Evolutionary conservation across 805 yeast genomes (phyloP).

Genomic region (Kodamaea sagamina): DNA sequence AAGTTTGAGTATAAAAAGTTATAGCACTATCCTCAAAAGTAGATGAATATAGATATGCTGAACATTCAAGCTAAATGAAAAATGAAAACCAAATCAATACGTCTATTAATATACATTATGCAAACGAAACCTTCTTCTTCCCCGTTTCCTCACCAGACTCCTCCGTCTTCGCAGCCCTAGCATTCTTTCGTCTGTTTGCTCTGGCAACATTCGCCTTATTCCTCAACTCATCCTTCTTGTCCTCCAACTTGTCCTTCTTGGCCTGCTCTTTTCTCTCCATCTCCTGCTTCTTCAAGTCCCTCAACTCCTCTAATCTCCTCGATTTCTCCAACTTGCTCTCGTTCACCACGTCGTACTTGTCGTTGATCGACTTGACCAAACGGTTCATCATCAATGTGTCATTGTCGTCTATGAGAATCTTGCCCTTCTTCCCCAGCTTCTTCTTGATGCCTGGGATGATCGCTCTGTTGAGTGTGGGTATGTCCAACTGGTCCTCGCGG

Average conservation of each 20-base stretch:
- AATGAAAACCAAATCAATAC: too few relatives aligned
- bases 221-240: slow-evolving; percentile 75
- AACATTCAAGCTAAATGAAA: too few relatives aligned
- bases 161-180: slow-evolving; percentile 32
- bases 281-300: slow-evolving; percentile 85
- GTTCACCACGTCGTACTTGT: slow-evolving; percentile 70
- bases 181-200: slow-evolving; percentile 63
- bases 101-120: slow-evolving; percentile 18
- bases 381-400: slow-evolving; percentile 64
- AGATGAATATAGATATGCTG: too few relatives aligned
- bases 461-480: slow-evolving; percentile 81
- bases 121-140: slow-evolving; percentile 45
- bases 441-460: slow-evolving; percentile 79
- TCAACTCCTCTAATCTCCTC: slow-evolving; percentile 81
- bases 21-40: too few relatives aligned
- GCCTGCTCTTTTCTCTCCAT: slow-evolving; percentile 79
- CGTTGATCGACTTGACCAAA: slow-evolving; percentile 78
- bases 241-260: slow-evolving; percentile 68
- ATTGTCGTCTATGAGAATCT: slow-evolving; percentile 71
- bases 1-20: too few relatives aligned
- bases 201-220: slow-evolving; percentile 73
- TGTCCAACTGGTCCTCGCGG: slow-evolving; percentile 74
- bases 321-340: slow-evolving; percentile 92
- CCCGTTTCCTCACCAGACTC: slow-evolving; percentile 20
- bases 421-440: slow-evolving; percentile 84